Conservation (phyloP, 345 rosid genomes). For the Geranium brycei region DNA sequence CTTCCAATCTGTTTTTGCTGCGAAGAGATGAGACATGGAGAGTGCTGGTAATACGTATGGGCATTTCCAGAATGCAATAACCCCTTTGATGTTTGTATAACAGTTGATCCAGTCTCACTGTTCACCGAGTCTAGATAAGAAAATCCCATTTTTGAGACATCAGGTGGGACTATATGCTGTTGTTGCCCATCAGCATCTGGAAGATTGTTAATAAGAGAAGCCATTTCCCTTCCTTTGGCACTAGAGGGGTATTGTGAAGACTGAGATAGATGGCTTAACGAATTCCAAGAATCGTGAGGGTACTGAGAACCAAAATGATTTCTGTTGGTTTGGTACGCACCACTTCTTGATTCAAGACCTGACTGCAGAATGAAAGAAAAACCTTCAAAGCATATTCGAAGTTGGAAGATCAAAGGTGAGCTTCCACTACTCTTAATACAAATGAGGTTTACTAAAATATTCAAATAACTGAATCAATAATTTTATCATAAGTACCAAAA, state of each 20-base stretch:
- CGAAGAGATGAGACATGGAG: conserved; percentile 29
- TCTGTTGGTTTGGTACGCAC: conserved; percentile 18
- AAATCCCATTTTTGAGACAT: conserved; percentile 30
- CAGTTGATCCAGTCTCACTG: conserved; percentile 20
- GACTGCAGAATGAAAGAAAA: conserved; percentile 29
- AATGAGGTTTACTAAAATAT: too few species aligned
- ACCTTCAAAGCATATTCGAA: neutral
- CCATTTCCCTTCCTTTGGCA: conserved; percentile 32
- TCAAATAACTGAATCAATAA: too few species aligned
- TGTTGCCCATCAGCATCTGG: conserved; percentile 5
- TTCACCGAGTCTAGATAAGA: conserved; percentile 29
- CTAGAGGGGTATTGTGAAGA: conserved; percentile 25
- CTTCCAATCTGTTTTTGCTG: conserved; percentile 28
- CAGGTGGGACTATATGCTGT: neutral
- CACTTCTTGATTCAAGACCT: conserved; percentile 21
- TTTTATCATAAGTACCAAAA: too few species aligned
- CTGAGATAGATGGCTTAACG: conserved; percentile 25
- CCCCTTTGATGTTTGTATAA: conserved; percentile 22
- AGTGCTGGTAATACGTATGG: conserved; percentile 40
- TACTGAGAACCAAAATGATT: conserved; percentile 22
- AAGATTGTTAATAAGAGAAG: conserved; percentile 21
- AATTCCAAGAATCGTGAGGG: conserved; percentile 40
- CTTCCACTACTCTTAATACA: too few species aligned
- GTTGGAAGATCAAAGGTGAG: neutral
- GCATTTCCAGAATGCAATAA: conserved; percentile 41